phyloP scores from a whole-genome alignment of 169 alveolate species.

The Theileria orientalis region DNA sequence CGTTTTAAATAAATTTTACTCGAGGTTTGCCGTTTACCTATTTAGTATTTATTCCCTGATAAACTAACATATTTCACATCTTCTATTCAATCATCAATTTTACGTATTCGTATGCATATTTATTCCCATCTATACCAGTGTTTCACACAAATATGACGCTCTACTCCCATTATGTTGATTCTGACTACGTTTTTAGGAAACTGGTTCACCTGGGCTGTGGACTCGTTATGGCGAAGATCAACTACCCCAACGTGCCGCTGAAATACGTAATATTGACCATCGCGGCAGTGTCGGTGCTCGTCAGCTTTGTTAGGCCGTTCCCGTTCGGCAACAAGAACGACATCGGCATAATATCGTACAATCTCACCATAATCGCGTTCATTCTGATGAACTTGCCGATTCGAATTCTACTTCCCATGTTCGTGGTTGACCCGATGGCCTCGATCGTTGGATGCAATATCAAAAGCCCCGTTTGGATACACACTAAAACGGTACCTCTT shows the following conservation, averaged over 20 bases:
- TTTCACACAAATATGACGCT: neutral
- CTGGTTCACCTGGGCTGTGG: slow-evolving; percentile 62
- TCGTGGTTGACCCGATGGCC: slow-evolving; percentile 59
- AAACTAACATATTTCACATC: neutral
- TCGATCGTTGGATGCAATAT: slow-evolving; percentile 20
- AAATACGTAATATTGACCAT: slow-evolving; percentile 12
- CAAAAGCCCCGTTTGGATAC: slow-evolving; percentile 29
- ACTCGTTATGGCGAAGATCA: slow-evolving; percentile 28
- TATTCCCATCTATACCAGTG: no score
- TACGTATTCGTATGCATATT: no score
- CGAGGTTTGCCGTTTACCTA: slow-evolving; percentile 32
- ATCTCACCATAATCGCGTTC: slow-evolving; percentile 19
- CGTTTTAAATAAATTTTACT: slow-evolving; percentile 22
- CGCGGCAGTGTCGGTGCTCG: slow-evolving; percentile 26
- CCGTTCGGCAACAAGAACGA: slow-evolving; percentile 44
- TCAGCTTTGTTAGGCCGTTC: slow-evolving; percentile 22
- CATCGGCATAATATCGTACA: slow-evolving; percentile 50
- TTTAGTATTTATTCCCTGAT: neutral
- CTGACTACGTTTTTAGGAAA: slow-evolving; percentile 2
- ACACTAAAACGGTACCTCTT: slow-evolving; percentile 55
- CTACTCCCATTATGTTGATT: neutral
- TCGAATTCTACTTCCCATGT: slow-evolving; percentile 44
- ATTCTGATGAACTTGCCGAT: slow-evolving; percentile 23
- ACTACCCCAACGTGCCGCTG: slow-evolving; percentile 21
- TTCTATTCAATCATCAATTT: no score